Percentiles rank a stretch among this genome's conserved stretches.
phyloP scores from a whole-genome alignment of 495 filamentous ascomycete species.

The Lasiosphaeria ovina region DNA sequence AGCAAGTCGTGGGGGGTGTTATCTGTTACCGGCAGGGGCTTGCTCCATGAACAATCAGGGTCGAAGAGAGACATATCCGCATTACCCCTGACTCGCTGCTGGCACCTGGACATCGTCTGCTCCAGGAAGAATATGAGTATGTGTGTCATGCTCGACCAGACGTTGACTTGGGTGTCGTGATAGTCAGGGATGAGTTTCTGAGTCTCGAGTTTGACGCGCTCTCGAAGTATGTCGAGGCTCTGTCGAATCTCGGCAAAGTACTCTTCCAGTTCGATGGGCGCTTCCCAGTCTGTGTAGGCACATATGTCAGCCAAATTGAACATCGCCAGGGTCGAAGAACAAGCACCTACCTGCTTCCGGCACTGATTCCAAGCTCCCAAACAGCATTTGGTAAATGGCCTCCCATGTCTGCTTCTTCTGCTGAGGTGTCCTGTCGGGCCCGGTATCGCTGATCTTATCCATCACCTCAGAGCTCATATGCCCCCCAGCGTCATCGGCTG shows the following conservation, averaged over 20 bases:
- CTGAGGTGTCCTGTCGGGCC: no score
- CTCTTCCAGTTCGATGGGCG: conserved; percentile 9
- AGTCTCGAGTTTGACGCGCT: conserved; percentile 7
- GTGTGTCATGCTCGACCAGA: conserved; percentile 6
- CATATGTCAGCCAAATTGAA: neutral
- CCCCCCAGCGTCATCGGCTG: neutral
- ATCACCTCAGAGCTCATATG: neutral
- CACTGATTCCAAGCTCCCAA: conserved; percentile 3
- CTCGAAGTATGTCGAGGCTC: neutral
- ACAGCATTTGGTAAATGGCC: conserved; percentile 2
- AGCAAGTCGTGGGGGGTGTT: neutral
- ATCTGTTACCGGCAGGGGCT: neutral
- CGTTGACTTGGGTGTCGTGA: neutral
- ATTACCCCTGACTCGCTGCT: conserved; percentile 11
- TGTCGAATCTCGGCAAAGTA: conserved; percentile 1
- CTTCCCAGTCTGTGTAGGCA: conserved; percentile 14
- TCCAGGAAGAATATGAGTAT: conserved; percentile 10
- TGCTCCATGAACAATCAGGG: neutral
- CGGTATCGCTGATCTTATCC: conserved; percentile 1
- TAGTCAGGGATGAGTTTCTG: neutral
- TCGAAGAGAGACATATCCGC: neutral
- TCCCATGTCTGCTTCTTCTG: conserved; percentile 3
- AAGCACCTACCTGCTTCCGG: conserved; percentile 7
- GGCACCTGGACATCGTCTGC: conserved; percentile 10
- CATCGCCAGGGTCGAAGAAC: neutral